Evolutionary conservation across 768 basidiomycete genomes (phyloP).

Genomic region (Tephrocybe sp.): DNA sequence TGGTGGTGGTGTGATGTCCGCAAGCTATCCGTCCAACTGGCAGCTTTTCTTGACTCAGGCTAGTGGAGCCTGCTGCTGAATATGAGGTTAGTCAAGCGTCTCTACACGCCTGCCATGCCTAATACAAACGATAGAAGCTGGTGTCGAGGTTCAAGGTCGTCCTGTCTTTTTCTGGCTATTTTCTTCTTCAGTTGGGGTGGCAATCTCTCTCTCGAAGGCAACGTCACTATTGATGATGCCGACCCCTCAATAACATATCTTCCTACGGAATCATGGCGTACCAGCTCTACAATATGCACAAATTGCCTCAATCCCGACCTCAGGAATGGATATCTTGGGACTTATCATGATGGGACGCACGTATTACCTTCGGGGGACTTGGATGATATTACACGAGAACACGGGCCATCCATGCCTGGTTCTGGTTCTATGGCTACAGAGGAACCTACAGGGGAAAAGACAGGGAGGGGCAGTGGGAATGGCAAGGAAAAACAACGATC

Average conservation of each 20-base stretch:
- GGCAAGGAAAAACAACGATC: background rate
- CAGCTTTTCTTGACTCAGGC: background rate
- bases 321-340: slow-evolving; percentile 20
- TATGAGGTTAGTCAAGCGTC: slow-evolving; percentile 7
- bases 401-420: no score
- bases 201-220: slow-evolving; percentile 22
- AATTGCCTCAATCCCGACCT: slow-evolving; percentile 29
- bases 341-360: slow-evolving; percentile 38
- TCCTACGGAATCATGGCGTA: slow-evolving; percentile 35
- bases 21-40: no score
- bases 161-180: slow-evolving; percentile 3
- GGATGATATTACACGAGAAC: slow-evolving; percentile 15
- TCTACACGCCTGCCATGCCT: background rate
- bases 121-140: background rate
- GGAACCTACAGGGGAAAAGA: background rate
- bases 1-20: no score
- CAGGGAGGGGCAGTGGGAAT: slow-evolving; percentile 6
- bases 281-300: slow-evolving; percentile 29
- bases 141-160: background rate
- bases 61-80: background rate
- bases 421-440: background rate
- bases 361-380: slow-evolving; percentile 13
- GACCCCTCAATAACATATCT: slow-evolving; percentile 37
- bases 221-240: slow-evolving; percentile 39
- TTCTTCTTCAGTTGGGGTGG: slow-evolving; percentile 12